Evolutionary conservation across 1,284 basidiomycete species (phyloP), one percentile per base, ranked within the genome.

Genomic region (Mycena sp.): DNA sequence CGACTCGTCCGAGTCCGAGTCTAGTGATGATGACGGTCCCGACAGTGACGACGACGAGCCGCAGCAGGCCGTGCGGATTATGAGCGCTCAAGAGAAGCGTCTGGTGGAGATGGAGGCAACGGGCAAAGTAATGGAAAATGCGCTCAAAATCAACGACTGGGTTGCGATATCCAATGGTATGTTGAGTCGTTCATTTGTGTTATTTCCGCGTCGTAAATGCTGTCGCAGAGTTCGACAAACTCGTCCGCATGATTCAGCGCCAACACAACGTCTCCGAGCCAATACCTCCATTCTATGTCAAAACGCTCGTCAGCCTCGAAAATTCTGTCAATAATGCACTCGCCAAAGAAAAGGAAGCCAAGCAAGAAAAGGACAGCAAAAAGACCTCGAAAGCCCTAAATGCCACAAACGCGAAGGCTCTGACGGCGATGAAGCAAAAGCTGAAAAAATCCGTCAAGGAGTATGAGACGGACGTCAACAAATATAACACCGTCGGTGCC

Each of bases 391-490:
- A 56, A 37, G 55, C 25, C 16, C 10, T 56, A 93, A 97, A 97
- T 77, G 95, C 96, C 1, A 93, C 90, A 74, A 97, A 97, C 80
- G 95, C 96, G 62, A 96, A 96, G 80, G 96, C 96, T 1, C 88
- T 99, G 78, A 99, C 96, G 76, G 94, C 94, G 37, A 96, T 98
- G 91, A 98, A 97, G 85, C 97, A 99, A 84, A 99, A 97, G 81
- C 87, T 99, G 73, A 97, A 95, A 84, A 99, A 97, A 85, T 88
- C 93, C 41, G 79, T 87, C 72, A 98, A 97, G 83, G 98, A 99
- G 81, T 90, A 96, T 79, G 98, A 99, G 83, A 83, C 84, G 50
- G 92, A 95, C 74, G 82, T 98, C 64, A 91, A 91, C 78, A 89
- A 89, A 73, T 98, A 92, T 86, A 93, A 94, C 77, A 87, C 90